Conservation (phyloP, 306 rosid species). For the Corylus heterophylla region DNA sequence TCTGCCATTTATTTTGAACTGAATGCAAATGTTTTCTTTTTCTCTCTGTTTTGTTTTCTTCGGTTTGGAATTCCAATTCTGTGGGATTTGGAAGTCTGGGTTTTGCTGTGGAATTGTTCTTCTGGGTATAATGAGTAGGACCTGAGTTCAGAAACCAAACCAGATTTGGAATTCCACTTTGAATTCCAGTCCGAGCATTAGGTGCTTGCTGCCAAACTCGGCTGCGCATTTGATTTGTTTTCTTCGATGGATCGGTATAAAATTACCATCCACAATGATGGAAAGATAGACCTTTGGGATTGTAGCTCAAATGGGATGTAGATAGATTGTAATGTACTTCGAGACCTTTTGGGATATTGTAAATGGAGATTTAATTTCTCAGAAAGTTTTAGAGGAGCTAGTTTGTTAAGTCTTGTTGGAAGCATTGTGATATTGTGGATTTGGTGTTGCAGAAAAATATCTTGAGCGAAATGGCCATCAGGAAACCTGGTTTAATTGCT, state of each 20-base stretch:
- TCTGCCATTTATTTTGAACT: too few relatives aligned
- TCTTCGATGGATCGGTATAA: not conserved
- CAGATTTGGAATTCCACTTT: not conserved
- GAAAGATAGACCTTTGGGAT: not conserved
- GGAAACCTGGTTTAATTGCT: constrained; percentile 80
- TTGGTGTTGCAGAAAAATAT: constrained; percentile 14
- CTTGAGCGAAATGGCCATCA: constrained; percentile 48
- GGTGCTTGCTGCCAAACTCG: not conserved
- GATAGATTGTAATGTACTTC: not conserved
- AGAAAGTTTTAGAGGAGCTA: not conserved
- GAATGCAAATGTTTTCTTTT: too few relatives aligned
- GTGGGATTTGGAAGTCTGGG: not conserved
- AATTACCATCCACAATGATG: not conserved
- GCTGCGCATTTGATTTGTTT: not conserved
- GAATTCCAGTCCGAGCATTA: not conserved
- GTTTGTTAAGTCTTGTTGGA: not conserved
- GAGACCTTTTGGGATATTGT: not conserved
- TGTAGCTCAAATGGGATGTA: not conserved
- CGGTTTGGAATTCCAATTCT: not conserved
- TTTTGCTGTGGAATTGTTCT: not conserved
- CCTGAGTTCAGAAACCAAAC: not conserved
- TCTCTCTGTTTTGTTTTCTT: too few relatives aligned
- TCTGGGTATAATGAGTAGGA: not conserved
- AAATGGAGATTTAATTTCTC: not conserved
- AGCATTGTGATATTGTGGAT: constrained; percentile 16